Base-by-base conservation (phyloP, 345 rosid species). In the Salix brachista region DNA sequence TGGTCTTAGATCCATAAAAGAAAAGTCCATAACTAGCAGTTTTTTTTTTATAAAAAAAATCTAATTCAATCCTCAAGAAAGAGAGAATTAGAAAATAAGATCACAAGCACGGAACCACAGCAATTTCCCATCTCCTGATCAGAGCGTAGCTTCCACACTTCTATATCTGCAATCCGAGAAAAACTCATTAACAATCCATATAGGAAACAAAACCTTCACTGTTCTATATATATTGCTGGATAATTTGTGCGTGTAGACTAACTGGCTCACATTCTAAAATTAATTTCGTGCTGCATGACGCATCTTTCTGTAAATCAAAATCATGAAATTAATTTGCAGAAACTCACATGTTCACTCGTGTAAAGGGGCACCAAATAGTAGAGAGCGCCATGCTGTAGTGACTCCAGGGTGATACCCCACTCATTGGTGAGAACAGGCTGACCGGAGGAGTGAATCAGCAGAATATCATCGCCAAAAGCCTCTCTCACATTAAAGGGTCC, bases 401-500 rank as follows among this genome's bases (percentile, higher is more conserved):
- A 82, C 12, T 89, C 89, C 69, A 93, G 85, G 30, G 96, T 90
- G 77, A 88, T 48, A 14, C 99, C 98, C 93, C 91, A 93, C 65
- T 91, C 95, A 73, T 92, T 86, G 17, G 97, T 92, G 69, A 87
- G 86, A 76, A 96, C 86, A 36, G 94, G 96, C 56, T 91, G 94
- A 67, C 99, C 98, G 1, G 91, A 78, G 8, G 96, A 89, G 83
- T 90, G 85, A 65, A 96, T 84, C 71, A 96, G 81, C 66, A 92
- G 82, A 6, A 86, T 89, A 41, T 92, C 94, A 70, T 92, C 97
- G 28, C 99, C 99, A 37, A 96, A 96, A 21, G 98, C 92, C 74
- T 90, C 97, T 52, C 91, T 85, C 70, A 93, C 91, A 77, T 91
- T 93, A 78, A 96, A 91, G 21, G 96, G 95, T 46, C 93, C 95